Base-by-base conservation (phyloP, 345 rosid genomes). In the Moricandia arvensis region DNA sequence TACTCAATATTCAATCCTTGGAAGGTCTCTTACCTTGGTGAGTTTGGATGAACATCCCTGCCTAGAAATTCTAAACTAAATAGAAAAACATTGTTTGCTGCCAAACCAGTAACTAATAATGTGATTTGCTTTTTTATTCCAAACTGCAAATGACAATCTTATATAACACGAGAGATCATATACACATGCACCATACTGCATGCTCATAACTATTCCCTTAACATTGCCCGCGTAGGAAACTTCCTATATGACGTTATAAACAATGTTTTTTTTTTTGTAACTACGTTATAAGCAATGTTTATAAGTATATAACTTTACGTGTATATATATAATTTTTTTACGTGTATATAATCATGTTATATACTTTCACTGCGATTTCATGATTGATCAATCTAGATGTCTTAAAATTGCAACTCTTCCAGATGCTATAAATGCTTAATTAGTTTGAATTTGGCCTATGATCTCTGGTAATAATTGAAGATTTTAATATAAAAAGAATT, bases 1-100 rank as follows among this genome's bases (percentile, higher is more conserved):
- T 4, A 33, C 27, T 34, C 29, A 58, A 74, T 35, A 12, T 74
- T 13, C 49, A 75, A 43, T 59, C 35, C 34, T 41, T 75, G 6
- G 6, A 27, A 29, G 31, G 45, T 58, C 35, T n/a, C 18, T 7
- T 55, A 57, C n/a, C 8, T 51, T 9, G 8, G 11, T 24, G 27
- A 59, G 37, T 61, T 34, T 16, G 26, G 18, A 62, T 9, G 45
- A 5, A 4, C 49, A 41, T 41, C 49, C 37, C 49, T 41, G 15
- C 49, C 15, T 41, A 41, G 49, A 41, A 41, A 41, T 41, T 33
- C 37, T 33, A 33, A 7, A 33, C 37, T 33, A 33, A 33, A 6
- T 33, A 33, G 8, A 30, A 30, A 30, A 30, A 6, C 33, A 30
- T 30, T 41, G 43, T 9, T 9, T 37, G 43, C 43, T 3, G 5